Conservation (phyloP, 2,329 filamentous ascomycete species). For the Colletotrichum ledebouriae region DNA sequence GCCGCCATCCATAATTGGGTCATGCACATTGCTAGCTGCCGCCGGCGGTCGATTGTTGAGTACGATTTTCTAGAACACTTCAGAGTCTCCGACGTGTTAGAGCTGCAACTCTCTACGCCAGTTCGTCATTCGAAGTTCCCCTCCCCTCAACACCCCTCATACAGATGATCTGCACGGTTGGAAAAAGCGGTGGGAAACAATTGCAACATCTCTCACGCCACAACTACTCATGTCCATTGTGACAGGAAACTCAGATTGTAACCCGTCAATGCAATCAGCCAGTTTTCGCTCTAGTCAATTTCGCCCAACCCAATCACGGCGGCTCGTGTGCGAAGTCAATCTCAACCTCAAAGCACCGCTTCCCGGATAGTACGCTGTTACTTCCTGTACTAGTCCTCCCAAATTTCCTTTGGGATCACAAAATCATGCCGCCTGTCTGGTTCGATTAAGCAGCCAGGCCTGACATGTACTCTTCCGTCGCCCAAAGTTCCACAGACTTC, state of each 20-base stretch:
- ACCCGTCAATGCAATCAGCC: not conserved
- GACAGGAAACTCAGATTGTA: conserved; percentile 16
- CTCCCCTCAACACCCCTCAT: conserved; percentile 16
- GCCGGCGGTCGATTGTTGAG: conserved; percentile 15
- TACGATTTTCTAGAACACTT: conserved; percentile 29
- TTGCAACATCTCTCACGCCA: conserved; percentile 33
- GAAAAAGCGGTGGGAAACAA: conserved; percentile 39
- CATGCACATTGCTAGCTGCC: conserved; percentile 40
- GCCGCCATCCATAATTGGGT: conserved; percentile 25
- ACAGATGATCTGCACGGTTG: conserved; percentile 32
- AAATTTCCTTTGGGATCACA: conserved; percentile 4
- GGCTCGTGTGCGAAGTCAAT: conserved; percentile 22
- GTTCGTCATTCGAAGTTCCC: conserved; percentile 35
- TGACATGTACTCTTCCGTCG: conserved; percentile 24
- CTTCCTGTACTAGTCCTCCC: conserved; percentile 8
- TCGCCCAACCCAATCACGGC: conserved; percentile 19
- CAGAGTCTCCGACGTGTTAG: conserved; percentile 26
- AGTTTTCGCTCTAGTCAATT: conserved; percentile 4
- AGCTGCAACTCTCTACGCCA: conserved; percentile 36
- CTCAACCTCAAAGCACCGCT: conserved; percentile 19
- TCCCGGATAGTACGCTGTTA: conserved; percentile 18
- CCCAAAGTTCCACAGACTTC: conserved; percentile 34
- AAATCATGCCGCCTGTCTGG: conserved; percentile 6
- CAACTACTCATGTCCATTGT: conserved; percentile 15
- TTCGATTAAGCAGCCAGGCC: conserved; percentile 17